Percentiles rank a stretch among this genome's conserved stretches.
phyloP scores from a whole-genome alignment of 192 early-diverging fungal species.

The Podila epicladia region DNA sequence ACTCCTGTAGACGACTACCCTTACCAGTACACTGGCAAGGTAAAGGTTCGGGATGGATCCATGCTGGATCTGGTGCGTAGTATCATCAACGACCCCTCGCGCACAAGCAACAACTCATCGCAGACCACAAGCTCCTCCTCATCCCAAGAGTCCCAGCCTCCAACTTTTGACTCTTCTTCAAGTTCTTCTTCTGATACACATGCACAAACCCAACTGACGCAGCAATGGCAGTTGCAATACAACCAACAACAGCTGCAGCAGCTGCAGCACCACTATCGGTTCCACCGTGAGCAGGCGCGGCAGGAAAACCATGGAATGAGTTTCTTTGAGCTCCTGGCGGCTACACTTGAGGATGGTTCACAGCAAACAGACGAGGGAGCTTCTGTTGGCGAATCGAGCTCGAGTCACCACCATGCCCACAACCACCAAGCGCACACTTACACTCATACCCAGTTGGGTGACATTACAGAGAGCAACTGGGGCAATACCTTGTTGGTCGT shows the following conservation, averaged over 20 bases:
- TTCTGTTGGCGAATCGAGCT: not conserved
- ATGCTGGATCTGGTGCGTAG: constrained; percentile 17
- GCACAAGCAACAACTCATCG: not conserved
- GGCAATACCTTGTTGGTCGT: not conserved
- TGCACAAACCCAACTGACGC: not conserved
- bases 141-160: too few relatives aligned
- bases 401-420: not conserved
- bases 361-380: too few relatives aligned
- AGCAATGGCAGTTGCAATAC: constrained; percentile 7
- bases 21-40: constrained; percentile 5
- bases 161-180: too few relatives aligned
- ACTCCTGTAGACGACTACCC: too few relatives aligned
- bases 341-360: too few relatives aligned
- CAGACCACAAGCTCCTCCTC: too few relatives aligned
- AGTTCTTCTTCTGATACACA: too few relatives aligned
- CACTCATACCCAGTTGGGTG: not conserved
- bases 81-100: not conserved
- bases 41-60: constrained; percentile 10
- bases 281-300: not conserved
- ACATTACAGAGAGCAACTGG: not conserved
- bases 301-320: not conserved
- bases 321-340: not conserved
- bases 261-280: constrained; percentile 9
- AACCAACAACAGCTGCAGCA: constrained; percentile 9
- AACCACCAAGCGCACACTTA: too few relatives aligned